Evolutionary conservation across 805 yeast species (phyloP).

Genomic region (Brettanomyces nanus): DNA sequence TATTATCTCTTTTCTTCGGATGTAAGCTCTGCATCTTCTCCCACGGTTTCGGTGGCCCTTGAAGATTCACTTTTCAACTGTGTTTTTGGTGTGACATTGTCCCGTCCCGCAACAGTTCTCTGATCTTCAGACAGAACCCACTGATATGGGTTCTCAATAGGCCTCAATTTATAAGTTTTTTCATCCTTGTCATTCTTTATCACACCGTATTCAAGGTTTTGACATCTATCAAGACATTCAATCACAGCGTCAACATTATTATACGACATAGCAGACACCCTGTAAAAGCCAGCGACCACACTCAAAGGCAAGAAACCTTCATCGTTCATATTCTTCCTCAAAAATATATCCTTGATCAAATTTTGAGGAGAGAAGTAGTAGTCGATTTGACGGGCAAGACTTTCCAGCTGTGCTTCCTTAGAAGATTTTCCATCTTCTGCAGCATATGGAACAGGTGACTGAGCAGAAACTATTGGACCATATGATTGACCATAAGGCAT

Average conservation of each 20-base stretch:
- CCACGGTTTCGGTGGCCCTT: not conserved
- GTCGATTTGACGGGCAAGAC: constrained; percentile 56
- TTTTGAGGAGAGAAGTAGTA: constrained; percentile 89
- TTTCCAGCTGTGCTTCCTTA: constrained; percentile 14
- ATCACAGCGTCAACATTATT: constrained; percentile 46
- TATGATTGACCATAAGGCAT: constrained; percentile 16
- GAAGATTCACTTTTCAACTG: not conserved
- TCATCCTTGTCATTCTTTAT: constrained; percentile 35
- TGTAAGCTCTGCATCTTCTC: not conserved
- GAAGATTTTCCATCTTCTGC: constrained; percentile 14
- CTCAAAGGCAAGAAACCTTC: constrained; percentile 64
- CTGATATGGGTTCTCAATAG: constrained; percentile 45
- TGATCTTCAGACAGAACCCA: constrained; percentile 61
- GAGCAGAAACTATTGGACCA: constrained; percentile 13
- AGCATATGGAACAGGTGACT: constrained; percentile 10
- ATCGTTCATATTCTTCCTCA: constrained; percentile 74
- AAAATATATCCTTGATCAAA: constrained; percentile 71
- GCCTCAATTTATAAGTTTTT: constrained; percentile 41
- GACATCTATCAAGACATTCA: constrained; percentile 47
- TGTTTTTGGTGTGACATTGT: constrained; percentile 15
- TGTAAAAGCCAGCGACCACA: constrained; percentile 61
- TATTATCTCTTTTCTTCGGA: not conserved
- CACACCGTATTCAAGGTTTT: constrained; percentile 32
- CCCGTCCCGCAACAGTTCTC: constrained; percentile 39
- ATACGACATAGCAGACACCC: constrained; percentile 59